Evolutionary conservation across 306 rosid species (phyloP), one percentile per base, ranked within the genome.

Genomic region (Quillaja saponaria): DNA sequence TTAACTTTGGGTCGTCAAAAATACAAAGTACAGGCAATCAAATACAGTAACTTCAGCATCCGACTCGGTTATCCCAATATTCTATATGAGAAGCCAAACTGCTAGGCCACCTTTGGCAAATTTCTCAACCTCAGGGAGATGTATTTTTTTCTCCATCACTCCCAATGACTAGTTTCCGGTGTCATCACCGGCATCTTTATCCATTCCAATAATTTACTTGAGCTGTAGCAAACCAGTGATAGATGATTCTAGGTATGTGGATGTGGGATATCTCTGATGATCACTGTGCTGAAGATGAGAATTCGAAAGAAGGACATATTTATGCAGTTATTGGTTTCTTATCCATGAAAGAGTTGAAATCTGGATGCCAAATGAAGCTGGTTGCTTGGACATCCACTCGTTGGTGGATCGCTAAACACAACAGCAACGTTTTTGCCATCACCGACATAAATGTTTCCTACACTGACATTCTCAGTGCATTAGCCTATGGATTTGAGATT

Each of bases 71-170:
- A 68, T n/a, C 6, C 59, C 0, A 34, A 34, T 3, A 48, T 58
- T 20, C 19, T 19, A 0, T 6, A 20, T 25, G 31, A n/a, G n/a
- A n/a, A n/a, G n/a, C n/a, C 40, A 37, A 37, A 10, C 6, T 37
- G 40, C 7, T 37, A 5, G 40, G 7, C 40, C 40, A 10, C 10
- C 10, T 10, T 10, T 10, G 40, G 50, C 1, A 0, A 11, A 67
- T 15, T 14, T 14, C 49, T 55, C 64, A 45, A 15, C 52, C 65
- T n/a, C n/a, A n/a, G n/a, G n/a, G n/a, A n/a, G n/a, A n/a, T n/a
- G n/a, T n/a, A n/a, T n/a, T n/a, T n/a, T n/a, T n/a, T n/a, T n/a
- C n/a, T n/a, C n/a, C n/a, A n/a, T n/a, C n/a, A n/a, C n/a, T n/a
- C n/a, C n/a, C n/a, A n/a, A n/a, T n/a, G n/a, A n/a, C n/a, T n/a